Conservation (phyloP, 306 rosid species). For the Trichosanthes cucumerina region DNA sequence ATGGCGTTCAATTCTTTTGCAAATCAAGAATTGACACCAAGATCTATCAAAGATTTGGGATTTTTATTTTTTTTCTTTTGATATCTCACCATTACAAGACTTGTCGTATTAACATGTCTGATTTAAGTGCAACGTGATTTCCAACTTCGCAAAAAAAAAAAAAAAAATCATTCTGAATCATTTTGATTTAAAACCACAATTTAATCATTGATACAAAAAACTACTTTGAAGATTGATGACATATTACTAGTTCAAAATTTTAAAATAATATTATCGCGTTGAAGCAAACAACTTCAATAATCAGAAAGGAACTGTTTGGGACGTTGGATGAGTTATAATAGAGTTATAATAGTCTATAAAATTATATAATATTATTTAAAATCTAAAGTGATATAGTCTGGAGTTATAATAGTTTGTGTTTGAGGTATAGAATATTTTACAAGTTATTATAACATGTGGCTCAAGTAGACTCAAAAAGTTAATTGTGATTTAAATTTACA, state of each 20-base stretch:
- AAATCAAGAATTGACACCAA: slow-evolving; percentile 5
- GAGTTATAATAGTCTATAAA: no score
- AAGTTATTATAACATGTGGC: no score
- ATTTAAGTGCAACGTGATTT: neutral
- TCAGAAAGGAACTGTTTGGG: no score
- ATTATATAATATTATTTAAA: no score
- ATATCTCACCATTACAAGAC: neutral
- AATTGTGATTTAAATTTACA: neutral
- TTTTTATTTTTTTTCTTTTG: neutral
- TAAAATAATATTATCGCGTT: neutral
- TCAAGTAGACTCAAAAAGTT: no score
- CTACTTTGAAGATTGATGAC: neutral
- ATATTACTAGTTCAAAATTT: neutral
- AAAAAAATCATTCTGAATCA: neutral
- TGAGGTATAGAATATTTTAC: no score
- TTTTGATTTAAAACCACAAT: neutral
- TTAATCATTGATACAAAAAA: neutral
- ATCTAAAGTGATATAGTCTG: no score
- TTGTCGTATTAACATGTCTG: neutral
- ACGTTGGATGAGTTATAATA: no score
- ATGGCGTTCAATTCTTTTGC: neutral
- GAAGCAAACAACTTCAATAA: neutral
- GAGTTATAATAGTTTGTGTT: no score
- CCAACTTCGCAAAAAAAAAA: neutral
- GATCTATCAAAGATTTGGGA: neutral